Base-by-base conservation (phyloP, 2,329 filamentous ascomycete species). In the Colletotrichum sp. region DNA sequence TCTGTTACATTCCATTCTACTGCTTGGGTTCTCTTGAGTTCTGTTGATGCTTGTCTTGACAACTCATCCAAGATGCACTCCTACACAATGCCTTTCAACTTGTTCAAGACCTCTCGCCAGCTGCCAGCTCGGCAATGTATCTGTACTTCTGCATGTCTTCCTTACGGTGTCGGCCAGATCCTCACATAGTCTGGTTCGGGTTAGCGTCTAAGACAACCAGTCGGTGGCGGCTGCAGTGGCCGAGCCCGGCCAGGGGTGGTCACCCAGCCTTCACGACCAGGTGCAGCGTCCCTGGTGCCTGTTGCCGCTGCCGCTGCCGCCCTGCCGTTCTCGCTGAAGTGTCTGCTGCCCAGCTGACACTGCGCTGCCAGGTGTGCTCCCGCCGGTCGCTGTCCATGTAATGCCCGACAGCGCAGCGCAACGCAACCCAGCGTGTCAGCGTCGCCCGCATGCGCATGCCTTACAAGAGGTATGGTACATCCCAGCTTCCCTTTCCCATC, bases 211-310 rank as follows among this genome's bases (percentile, higher is more conserved):
- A 34, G 52, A 60, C 52, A 19, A 5, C 25, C 15, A 64, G 61
- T 57, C 22, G 66, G 66, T 68, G 66, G 52, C 66, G 66, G 66
- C 32, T 68, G 52, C 34, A 68, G 5, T 59, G 66, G 27, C 66
- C 66, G 66, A 68, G 66, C 52, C 66, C n/a, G 34, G 32, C 66
- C 66, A 63, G 19, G 52, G 66, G 52, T 28, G 32, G 64, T 22
- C 64, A 36, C 39, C 64, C 39, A 66, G 11, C 64, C 64, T 44
- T 13, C 39, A 66, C 27, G 11, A 6, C n/a, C 6, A 39, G 66
- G 59, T 68, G 66, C 66, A 68, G 66, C 52, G 66, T 60, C 66
- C 66, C 66, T 68, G 66, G 66, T 60, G 66, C 66, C 66, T 68
- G 66, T 34, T 68, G 66, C 66, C 52, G 66, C 66, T 68, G 66